Evolutionary conservation across 192 early-diverging fungal species (phyloP), one percentile per base, ranked within the genome.

Genomic region (Spizellomyces sp.): DNA sequence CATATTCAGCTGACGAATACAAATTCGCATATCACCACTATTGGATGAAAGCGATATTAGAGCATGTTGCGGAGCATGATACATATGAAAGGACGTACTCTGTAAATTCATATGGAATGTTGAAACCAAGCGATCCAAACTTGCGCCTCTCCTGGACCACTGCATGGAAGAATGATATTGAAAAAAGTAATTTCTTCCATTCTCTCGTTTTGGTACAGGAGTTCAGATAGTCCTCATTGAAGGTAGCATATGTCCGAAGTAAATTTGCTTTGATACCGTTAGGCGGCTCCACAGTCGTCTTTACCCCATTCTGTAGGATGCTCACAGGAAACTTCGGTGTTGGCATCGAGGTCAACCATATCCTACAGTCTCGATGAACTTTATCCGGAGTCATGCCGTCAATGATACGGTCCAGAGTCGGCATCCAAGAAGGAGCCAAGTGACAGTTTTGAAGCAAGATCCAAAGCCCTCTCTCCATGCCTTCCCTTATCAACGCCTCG

Each of bases 191-290:
- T 62, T 84, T 86, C 45, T 83, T 82, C 86, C 86, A 87, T 57
- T 79, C 80, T 5, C 66, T 56, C 17, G 75, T 61, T 65, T 87
- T 87, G 8, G 75, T 50, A 52, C 79, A 85, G 14, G 71, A 59
- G 45, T 68, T 77, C 9, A 87, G 67, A 41, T 75, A 81, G 36
- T 87, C 86, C n/a, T 87, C 86, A 45, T 79, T 87, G 69, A 86
- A 87, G 1, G 85, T 80, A 15, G 79, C 79, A 66, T 87, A 87
- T 5, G 80, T 87, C 55, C 84, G 61, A 71, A 87, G 45, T 0
- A 87, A 63, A 56, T 87, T 87, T 0, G 86, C 86, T 64, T 87
- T 87, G 64, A 87, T 82, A 36, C 86, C 86, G 61, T 86, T 87
- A 9, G 86, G 84, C 12, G 86, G 84, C 48, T 87, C 86, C 58